Conservation (phyloP, 164 flowering plant genomes). For the Tetrastigma voinierianum region DNA sequence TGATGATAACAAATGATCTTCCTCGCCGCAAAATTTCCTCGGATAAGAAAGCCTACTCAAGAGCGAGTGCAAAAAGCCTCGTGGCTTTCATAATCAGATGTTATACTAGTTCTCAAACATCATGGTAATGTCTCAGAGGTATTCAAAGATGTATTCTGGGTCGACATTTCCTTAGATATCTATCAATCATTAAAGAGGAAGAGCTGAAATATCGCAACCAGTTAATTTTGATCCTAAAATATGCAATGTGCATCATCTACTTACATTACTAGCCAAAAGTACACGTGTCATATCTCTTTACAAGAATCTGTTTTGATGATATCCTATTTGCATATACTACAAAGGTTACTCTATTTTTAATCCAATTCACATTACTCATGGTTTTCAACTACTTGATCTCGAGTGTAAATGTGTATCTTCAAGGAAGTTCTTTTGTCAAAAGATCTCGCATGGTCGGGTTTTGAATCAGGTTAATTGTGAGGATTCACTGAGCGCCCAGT, state of each 20-base stretch:
- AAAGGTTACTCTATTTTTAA: no score
- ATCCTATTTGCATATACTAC: no score
- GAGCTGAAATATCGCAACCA: conserved; percentile 41
- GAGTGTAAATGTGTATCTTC: background rate
- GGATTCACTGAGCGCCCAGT: conserved; percentile 3
- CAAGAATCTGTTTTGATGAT: background rate
- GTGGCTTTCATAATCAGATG: no score
- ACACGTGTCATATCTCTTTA: conserved; percentile 18
- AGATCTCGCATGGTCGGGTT: no score
- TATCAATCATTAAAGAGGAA: conserved; percentile 27
- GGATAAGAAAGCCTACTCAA: no score
- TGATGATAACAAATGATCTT: no score
- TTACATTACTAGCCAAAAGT: conserved; percentile 20
- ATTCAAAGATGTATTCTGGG: no score
- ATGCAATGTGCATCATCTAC: conserved; percentile 22
- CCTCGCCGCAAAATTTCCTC: no score
- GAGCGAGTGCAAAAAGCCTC: no score
- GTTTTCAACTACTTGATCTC: background rate
- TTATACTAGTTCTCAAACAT: no score
- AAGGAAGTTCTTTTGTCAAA: background rate
- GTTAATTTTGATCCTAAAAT: conserved; percentile 27
- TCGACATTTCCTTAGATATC: conserved; percentile 18
- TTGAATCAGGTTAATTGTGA: conserved; percentile 8
- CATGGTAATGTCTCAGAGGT: no score
- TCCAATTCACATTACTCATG: no score